Base-by-base conservation (phyloP, 2,329 filamentous ascomycete genomes). In the Cladosporium oxysporum region DNA sequence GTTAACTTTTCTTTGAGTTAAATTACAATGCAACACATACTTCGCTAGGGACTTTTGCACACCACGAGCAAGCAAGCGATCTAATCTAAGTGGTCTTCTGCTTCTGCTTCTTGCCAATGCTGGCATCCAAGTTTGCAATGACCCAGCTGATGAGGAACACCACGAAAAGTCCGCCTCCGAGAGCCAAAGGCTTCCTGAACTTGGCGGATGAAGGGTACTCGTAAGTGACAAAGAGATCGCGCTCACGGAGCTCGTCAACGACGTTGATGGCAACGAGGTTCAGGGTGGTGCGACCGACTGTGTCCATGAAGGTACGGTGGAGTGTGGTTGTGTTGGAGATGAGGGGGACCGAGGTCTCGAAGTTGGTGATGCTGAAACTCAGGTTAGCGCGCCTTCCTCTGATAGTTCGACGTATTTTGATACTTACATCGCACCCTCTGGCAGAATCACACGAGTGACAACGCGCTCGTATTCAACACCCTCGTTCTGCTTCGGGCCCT, bases 301-400 rank as follows among this genome's bases (percentile, higher is more conserved):
- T 98, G 79, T 99, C 95, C 81, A 99, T 90, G 80, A 93, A 99
- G 0, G 93, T 97, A 79, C 89, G 90, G 81, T 95, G 87, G n/a
- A 90, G 80, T 69, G 85, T 86, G 23, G 83, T 80, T n/a, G 81
- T 79, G 68, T 87, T 85, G 58, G 85, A 83, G 58, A 87, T 82
- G 65, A 95, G 77, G 0, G 93, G 93, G 35, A 97, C 83, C 5
- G 87, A 85, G 62, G 92, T 92, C 69, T 87, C 83, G 75, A 90
- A 93, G 76, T 91, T 88, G 72, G 97, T 85, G 70, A 95, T 93
- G 68, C 93, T 95, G 72, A 68, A 77, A 52, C 5, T 2, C 29
- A 76, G 31, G 62, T 68, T 64, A 71, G 66, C 50, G 58, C 29
- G 33, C 26, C n/a, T 26, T 21, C 16, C 52, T 21, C 18, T 33